These are phyloP conservation scores for Ophiosphaerella herpotricha DNA, from an alignment of 2,329 filamentous ascomycete genomes.

Conservation along the genomic window DNA sequence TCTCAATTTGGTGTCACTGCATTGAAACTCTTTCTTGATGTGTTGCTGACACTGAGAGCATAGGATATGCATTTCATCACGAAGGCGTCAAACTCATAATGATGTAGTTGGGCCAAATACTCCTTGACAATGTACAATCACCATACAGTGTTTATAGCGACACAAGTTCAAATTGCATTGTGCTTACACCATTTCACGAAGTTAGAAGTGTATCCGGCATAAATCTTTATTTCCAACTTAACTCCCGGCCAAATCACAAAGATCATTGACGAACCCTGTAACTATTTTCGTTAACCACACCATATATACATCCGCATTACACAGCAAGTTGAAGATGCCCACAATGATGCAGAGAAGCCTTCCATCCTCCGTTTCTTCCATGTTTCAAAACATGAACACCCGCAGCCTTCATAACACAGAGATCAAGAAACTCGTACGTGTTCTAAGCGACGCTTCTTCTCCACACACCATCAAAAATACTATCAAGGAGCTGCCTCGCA, in stretches of 20 bases:
- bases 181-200: constrained; percentile 5
- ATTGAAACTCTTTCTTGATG: neutral
- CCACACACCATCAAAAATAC: constrained; percentile 8
- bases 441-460: constrained; percentile 19
- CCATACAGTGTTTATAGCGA: no score
- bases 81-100: no score
- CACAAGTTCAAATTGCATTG: neutral
- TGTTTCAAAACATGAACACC: constrained; percentile 13
- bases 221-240: neutral
- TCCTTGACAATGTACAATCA: neutral
- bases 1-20: neutral
- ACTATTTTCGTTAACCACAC: neutral
- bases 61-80: no score
- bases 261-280: no score
- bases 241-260: neutral
- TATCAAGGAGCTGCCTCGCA: constrained; percentile 28
- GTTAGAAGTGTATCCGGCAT: neutral
- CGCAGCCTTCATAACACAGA: constrained; percentile 25
- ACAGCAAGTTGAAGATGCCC: neutral
- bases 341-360: constrained; percentile 6
- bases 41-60: neutral
- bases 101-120: neutral
- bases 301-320: neutral
- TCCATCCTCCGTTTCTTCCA: constrained; percentile 3
- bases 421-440: constrained; percentile 27